A percentile compares a stretch with the other conserved stretches of the same genome.
Evolutionary conservation across 2,329 filamentous ascomycete species (phyloP).

Genomic region (Sarocladium kiliense): DNA sequence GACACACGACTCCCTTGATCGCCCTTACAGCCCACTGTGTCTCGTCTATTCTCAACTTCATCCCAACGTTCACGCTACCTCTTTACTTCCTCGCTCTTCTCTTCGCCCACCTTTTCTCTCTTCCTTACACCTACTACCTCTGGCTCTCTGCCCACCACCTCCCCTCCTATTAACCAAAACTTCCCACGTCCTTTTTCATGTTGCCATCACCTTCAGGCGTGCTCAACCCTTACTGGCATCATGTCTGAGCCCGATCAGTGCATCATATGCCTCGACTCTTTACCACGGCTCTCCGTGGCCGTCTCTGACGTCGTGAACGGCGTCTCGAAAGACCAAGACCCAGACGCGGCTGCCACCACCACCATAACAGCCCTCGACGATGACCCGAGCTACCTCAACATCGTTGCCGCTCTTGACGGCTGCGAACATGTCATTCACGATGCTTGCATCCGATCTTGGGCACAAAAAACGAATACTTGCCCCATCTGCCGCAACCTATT

Average conservation of each 20-base stretch:
- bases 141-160: constrained; percentile 8
- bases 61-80: constrained; percentile 14
- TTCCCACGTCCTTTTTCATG: constrained; percentile 36
- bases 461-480: constrained; percentile 94
- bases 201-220: constrained; percentile 33
- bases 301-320: constrained; percentile 16
- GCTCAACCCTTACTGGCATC: constrained; percentile 35
- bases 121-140: background rate
- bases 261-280: constrained; percentile 63
- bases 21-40: background rate
- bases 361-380: constrained; percentile 14
- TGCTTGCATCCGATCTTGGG: constrained; percentile 88
- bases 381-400: constrained; percentile 29
- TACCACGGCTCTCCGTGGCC: constrained; percentile 33
- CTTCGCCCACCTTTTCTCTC: constrained; percentile 14
- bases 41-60: constrained; percentile 2
- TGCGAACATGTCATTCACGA: constrained; percentile 93
- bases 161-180: constrained; percentile 15
- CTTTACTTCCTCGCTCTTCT: constrained; percentile 13
- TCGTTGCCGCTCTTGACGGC: constrained; percentile 58
- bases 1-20: constrained; percentile 5
- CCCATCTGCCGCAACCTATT: constrained; percentile 93
- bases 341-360: constrained; percentile 17
- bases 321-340: constrained; percentile 8
- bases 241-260: constrained; percentile 58